A percentile compares a stretch with the other conserved stretches of the same genome.
Conservation (phyloP, 2,329 filamentous ascomycete genomes). For the Fusarium metavorans region DNA sequence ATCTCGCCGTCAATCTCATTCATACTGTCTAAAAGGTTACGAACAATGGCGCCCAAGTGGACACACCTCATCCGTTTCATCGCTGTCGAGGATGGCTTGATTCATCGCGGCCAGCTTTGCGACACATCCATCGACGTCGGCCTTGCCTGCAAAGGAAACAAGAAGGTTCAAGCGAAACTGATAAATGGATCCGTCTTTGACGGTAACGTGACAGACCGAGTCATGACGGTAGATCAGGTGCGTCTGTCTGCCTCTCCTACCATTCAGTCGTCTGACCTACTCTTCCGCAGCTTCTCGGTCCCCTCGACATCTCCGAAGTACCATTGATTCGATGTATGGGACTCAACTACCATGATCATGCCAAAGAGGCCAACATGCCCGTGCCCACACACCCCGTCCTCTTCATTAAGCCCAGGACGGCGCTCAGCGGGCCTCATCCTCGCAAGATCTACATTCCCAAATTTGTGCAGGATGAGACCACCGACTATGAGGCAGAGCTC, state of each 20-base stretch:
- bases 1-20: background rate
- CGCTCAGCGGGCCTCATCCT: background rate
- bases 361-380: background rate
- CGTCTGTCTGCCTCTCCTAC: background rate
- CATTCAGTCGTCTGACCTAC: background rate
- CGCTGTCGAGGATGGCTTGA: background rate
- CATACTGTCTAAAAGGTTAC: background rate
- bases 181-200: background rate
- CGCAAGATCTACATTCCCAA: background rate
- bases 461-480: background rate
- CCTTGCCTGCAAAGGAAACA: background rate
- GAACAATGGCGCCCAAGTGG: background rate
- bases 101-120: background rate
- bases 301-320: background rate
- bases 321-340: background rate
- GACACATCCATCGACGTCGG: background rate
- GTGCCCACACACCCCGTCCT: background rate
- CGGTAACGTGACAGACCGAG: background rate
- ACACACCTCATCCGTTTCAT: background rate
- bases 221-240: background rate
- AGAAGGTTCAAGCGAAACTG: background rate
- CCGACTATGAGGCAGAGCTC: background rate
- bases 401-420: background rate
- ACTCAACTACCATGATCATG: background rate
- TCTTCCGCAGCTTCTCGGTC: background rate